Evolutionary conservation across 2,329 filamentous ascomycete species (phyloP), one percentile per base, ranked within the genome.

Genomic region (Apiospora sp.): DNA sequence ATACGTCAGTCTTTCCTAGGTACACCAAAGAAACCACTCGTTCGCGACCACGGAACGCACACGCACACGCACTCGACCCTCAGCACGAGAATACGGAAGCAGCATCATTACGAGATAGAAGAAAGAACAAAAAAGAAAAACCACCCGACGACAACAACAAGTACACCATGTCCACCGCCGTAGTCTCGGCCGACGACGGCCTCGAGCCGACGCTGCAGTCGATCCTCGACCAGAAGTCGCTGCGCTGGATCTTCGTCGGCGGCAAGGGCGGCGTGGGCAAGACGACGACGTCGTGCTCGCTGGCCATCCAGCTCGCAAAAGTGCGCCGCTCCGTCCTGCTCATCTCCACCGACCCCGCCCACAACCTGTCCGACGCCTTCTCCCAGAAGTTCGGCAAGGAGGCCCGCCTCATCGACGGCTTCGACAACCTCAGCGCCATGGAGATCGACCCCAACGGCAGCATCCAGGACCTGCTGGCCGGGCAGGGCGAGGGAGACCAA

Each of bases 341-440:
- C 82, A 99, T 99, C 86, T 98, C 95, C 51, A 99, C 96, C 79
- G 96, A 99, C 84, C 96, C 96, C 71, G 96, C 96, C 70, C 96
- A 99, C 89, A 99, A 99, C 86, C 89, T 99, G 75, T 96, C 93
- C 78, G 96, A 99, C 86, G 96, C 96, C 74, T 99, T 99, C 85
- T 94, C 94, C 77, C 96, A 99, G 85, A 99, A 99, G 86, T 99
- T 99, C 81, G 96, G 96, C 87, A 99, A 99, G 88, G 96, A 99
- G 84, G 96, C 96, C 71, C 92, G 95, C 75, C 91, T 98, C 51
- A 89, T 99, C 76, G 92, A 98, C 78, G 96, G 96, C 77, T 98
- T 97, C 81, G 91, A 92, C 46, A 98, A 98, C 83, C 87, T 99
- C 77, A 97, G 94, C 81, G 96, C 96, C 75, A 99, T 99, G 96